Evolutionary conservation across 176 grass and related monocot species (phyloP).

Genomic region (Avena eriantha): DNA sequence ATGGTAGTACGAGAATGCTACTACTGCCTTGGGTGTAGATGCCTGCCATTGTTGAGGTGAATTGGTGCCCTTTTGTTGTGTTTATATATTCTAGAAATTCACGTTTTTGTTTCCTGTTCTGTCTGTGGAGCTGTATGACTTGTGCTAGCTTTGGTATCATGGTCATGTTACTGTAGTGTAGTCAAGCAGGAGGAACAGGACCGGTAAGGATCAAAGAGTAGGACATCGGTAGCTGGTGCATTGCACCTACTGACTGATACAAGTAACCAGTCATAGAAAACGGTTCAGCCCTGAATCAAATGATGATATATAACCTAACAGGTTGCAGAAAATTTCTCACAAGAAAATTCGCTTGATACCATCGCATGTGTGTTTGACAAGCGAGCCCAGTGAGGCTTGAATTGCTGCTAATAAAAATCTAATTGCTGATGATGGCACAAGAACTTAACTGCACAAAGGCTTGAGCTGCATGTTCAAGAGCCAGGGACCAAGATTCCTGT

Average conservation of each 20-base stretch:
- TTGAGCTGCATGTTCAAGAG: no score
- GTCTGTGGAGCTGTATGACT: background rate
- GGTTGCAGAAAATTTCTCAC: background rate
- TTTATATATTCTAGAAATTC: slow-evolving; percentile 10
- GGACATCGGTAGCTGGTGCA: no score
- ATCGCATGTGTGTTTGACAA: background rate
- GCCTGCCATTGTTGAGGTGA: slow-evolving; percentile 6
- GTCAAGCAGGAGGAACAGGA: no score
- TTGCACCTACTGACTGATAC: no score
- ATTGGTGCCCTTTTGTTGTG: background rate
- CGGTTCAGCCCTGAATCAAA: no score
- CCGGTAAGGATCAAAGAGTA: no score
- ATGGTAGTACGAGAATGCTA: slow-evolving; percentile 13
- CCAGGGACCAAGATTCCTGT: no score
- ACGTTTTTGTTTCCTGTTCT: background rate
- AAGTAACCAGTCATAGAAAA: no score
- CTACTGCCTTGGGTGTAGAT: slow-evolving; percentile 3
- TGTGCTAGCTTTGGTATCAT: background rate
- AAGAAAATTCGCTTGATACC: background rate
- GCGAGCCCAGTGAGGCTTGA: background rate
- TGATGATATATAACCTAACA: background rate
- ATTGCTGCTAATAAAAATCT: background rate
- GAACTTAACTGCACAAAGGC: background rate
- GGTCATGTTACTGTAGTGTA: background rate
- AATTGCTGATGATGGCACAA: background rate